These are phyloP conservation scores for Peniophora sp. DNA, from an alignment of 1,284 basidiomycete genomes.

Conservation along the genomic window DNA sequence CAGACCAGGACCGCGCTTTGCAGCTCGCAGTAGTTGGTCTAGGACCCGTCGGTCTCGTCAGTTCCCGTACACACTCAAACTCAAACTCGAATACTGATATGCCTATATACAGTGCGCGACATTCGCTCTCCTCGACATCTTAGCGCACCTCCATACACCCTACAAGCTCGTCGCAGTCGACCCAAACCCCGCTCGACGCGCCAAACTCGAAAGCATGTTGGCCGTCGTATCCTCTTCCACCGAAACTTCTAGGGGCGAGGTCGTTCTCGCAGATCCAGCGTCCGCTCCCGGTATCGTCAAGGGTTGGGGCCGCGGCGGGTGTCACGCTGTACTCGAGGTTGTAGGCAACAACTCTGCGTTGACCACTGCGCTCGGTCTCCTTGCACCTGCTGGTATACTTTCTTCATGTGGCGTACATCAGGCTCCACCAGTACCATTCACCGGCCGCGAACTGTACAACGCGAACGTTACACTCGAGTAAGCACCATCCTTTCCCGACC, in stretches of 20 bases:
- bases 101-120: constrained; percentile 39
- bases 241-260: constrained; percentile 24
- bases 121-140: constrained; percentile 57
- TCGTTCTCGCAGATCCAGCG: constrained; percentile 42
- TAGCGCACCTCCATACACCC: constrained; percentile 34
- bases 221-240: constrained; percentile 35
- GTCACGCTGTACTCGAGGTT: constrained; percentile 63
- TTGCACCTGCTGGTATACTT: constrained; percentile 76
- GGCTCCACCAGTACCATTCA: constrained; percentile 46
- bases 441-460: constrained; percentile 62
- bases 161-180: constrained; percentile 61
- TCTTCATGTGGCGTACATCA: constrained; percentile 74
- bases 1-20: constrained; percentile 39
- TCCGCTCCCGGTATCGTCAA: constrained; percentile 41
- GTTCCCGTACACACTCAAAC: constrained; percentile 10
- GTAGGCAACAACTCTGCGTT: constrained; percentile 75
- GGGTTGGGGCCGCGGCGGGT: constrained; percentile 45
- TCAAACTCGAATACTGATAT: neutral
- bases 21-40: constrained; percentile 64
- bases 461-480: constrained; percentile 72
- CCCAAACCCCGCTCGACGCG: constrained; percentile 43
- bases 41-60: constrained; percentile 67
- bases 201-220: constrained; percentile 51
- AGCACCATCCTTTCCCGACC: too few species aligned
- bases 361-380: constrained; percentile 66